Evolutionary conservation across 169 alveolate species (phyloP).

Genomic region (Eimeria acervulina): DNA sequence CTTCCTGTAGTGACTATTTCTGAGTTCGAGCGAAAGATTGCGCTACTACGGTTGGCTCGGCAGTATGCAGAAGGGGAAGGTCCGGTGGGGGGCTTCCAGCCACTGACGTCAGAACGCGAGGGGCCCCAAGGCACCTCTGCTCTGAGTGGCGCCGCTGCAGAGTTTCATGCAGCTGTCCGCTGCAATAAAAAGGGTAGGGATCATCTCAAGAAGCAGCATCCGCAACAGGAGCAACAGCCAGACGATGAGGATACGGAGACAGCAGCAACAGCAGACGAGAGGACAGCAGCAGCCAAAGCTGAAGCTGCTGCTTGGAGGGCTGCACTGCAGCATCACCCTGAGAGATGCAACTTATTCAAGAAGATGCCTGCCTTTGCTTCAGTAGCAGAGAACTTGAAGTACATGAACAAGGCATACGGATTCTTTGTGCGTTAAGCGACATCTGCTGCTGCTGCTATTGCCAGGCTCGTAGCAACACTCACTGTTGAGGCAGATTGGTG

Average conservation of each 20-base stretch:
- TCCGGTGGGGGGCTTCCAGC: not conserved
- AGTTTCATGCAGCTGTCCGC: slow-evolving; percentile 63
- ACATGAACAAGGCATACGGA: slow-evolving; percentile 46
- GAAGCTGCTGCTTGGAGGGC: slow-evolving; percentile 78
- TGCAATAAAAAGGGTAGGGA: slow-evolving; percentile 62
- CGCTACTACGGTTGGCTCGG: slow-evolving; percentile 69
- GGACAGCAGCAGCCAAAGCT: slow-evolving; percentile 59
- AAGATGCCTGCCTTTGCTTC: slow-evolving; percentile 71
- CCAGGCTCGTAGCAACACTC: not conserved
- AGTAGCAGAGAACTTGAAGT: slow-evolving; percentile 46
- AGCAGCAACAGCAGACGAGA: not conserved
- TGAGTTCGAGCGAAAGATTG: slow-evolving; percentile 58
- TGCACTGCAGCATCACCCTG: slow-evolving; percentile 68
- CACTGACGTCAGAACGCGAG: not conserved
- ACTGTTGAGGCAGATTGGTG: not conserved
- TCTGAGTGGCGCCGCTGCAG: slow-evolving; percentile 47
- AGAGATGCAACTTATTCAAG: slow-evolving; percentile 67
- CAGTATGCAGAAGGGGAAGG: slow-evolving; percentile 62
- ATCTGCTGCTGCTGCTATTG: slow-evolving; percentile 12
- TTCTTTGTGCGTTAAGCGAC: slow-evolving; percentile 22
- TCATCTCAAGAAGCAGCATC: slow-evolving; percentile 4
- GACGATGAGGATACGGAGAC: not conserved
- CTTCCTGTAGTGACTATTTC: slow-evolving; percentile 8
- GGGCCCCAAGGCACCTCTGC: not conserved
- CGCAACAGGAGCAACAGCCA: not conserved